Evolutionary conservation across 805 yeast genomes (phyloP).

Genomic region (Starmerella apis): DNA sequence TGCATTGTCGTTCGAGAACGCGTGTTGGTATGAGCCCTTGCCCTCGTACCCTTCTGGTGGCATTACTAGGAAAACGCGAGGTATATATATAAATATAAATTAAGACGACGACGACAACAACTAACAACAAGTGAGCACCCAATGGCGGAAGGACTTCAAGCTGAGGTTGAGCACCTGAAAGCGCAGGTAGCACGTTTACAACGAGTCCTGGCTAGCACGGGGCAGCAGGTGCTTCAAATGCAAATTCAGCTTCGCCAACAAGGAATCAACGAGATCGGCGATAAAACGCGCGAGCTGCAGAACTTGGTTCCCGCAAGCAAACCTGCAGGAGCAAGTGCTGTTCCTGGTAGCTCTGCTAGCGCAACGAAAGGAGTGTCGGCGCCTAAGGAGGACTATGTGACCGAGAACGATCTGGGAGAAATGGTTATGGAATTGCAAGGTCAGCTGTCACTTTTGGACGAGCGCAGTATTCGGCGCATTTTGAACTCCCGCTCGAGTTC

Average conservation of each 20-base stretch:
- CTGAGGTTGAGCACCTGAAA: slow-evolving; percentile 29
- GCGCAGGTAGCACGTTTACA: slow-evolving; percentile 55
- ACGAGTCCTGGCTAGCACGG: slow-evolving; percentile 59
- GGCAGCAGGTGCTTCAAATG: slow-evolving; percentile 61
- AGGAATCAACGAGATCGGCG: slow-evolving; percentile 21
- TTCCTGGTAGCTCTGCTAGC: not conserved
- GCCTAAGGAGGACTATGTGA: slow-evolving; percentile 33
- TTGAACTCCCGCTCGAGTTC: slow-evolving; percentile 45
- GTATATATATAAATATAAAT: too few species aligned
- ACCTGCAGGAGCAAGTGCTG: not conserved
- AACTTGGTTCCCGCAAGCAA: slow-evolving; percentile 13
- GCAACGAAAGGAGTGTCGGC: not conserved
- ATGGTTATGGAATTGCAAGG: slow-evolving; percentile 83
- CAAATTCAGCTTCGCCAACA: slow-evolving; percentile 49
- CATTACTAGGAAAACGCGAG: too few species aligned
- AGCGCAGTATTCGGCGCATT: slow-evolving; percentile 60
- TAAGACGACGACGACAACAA: too few species aligned
- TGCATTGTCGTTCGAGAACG: not conserved
- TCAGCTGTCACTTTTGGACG: slow-evolving; percentile 67
- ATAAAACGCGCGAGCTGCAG: slow-evolving; percentile 26
- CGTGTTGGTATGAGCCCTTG: not conserved
- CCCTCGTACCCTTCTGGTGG: too few species aligned
- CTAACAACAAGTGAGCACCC: not conserved
- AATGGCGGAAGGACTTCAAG: slow-evolving; percentile 13
- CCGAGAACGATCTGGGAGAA: slow-evolving; percentile 76